Evolutionary conservation across 2,329 filamentous ascomycete genomes (phyloP).

Genomic region (Penicillium freii): DNA sequence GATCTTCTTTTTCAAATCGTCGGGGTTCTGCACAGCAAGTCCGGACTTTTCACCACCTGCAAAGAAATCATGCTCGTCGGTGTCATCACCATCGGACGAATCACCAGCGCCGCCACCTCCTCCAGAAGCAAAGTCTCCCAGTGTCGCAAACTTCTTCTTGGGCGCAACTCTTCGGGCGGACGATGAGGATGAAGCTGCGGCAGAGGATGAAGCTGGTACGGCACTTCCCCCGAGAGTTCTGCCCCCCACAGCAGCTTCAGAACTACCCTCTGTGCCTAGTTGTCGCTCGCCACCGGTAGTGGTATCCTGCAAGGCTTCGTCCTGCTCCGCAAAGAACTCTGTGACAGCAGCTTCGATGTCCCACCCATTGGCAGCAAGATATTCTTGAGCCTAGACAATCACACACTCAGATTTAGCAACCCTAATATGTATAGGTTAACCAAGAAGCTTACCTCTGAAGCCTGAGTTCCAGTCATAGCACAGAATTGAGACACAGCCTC

Average conservation of each 20-base stretch:
- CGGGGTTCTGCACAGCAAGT: slow-evolving; percentile 65
- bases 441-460: slow-evolving; percentile 47
- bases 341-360: slow-evolving; percentile 62
- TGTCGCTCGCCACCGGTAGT: slow-evolving; percentile 26
- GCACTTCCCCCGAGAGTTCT: slow-evolving; percentile 35
- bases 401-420: neutral
- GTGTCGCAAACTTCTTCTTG: slow-evolving; percentile 49
- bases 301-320: slow-evolving; percentile 38
- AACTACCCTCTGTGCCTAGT: slow-evolving; percentile 24
- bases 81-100: slow-evolving; percentile 52
- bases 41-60: slow-evolving; percentile 67
- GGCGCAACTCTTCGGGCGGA: slow-evolving; percentile 29
- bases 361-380: slow-evolving; percentile 65
- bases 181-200: slow-evolving; percentile 31
- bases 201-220: slow-evolving; percentile 31
- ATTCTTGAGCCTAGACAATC: slow-evolving; percentile 59
- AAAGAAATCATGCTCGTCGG: slow-evolving; percentile 58
- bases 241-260: slow-evolving; percentile 26
- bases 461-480: slow-evolving; percentile 53
- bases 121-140: slow-evolving; percentile 44
- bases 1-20: slow-evolving; percentile 53
- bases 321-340: slow-evolving; percentile 57
- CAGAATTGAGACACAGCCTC: slow-evolving; percentile 54
- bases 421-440: too few species aligned
- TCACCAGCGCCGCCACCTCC: slow-evolving; percentile 40